phyloP scores from a whole-genome alignment of 352 stramenopile species.

The Globisporangium cylindrosporum region DNA sequence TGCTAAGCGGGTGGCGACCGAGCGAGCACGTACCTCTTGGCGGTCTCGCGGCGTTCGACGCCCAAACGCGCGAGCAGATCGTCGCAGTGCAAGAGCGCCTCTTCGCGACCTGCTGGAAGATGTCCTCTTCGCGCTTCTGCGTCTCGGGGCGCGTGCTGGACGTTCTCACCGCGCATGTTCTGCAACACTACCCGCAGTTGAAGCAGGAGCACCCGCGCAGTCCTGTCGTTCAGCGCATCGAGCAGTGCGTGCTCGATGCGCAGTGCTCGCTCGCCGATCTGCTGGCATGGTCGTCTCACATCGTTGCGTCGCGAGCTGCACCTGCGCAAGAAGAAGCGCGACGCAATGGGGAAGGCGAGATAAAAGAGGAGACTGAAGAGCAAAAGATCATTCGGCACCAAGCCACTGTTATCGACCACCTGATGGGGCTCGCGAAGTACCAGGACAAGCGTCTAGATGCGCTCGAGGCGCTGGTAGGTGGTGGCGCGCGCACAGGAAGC shows the following conservation, averaged over 20 bases:
- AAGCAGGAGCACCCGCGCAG: not conserved
- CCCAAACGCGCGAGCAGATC: not conserved
- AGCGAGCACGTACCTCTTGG: conserved; percentile 2
- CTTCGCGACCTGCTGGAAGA: not conserved
- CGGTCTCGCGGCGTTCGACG: not conserved
- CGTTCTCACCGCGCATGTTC: not conserved
- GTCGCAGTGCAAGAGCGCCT: not conserved
- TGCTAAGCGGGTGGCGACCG: not conserved
- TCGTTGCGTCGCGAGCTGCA: not conserved
- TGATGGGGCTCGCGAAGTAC: not conserved
- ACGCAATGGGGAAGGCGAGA: not conserved
- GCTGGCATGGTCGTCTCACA: not conserved
- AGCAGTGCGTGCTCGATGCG: no score
- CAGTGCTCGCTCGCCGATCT: conserved; percentile 4
- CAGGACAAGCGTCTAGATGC: conserved; percentile 3
- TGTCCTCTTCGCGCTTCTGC: not conserved
- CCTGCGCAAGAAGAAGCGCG: not conserved
- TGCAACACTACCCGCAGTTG: not conserved
- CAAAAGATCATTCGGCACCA: conserved; percentile 7
- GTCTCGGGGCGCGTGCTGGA: not conserved
- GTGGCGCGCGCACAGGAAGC: not conserved
- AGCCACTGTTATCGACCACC: conserved; percentile 8
- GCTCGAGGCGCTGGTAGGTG: not conserved
- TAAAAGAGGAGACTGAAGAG: not conserved
- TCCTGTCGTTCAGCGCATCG: no score